phyloP scores from a whole-genome alignment of 768 basidiomycete species.

The Dioszegia hungarica region DNA sequence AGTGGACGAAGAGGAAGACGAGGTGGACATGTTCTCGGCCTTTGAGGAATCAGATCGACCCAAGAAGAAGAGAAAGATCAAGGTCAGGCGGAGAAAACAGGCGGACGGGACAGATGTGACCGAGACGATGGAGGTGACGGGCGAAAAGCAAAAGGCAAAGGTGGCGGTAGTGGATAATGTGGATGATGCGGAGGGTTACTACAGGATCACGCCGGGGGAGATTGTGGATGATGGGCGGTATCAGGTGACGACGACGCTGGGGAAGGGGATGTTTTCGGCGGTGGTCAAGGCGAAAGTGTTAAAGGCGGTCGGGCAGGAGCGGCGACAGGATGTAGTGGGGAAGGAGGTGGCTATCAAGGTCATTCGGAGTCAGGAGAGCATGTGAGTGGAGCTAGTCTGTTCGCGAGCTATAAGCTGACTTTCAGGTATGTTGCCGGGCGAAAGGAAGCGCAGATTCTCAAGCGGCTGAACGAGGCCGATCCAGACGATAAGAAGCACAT shows the following conservation, averaged over 20 bases:
- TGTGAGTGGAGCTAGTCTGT: constrained; percentile 58
- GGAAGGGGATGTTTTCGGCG: constrained; percentile 98
- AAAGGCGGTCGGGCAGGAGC: constrained; percentile 54
- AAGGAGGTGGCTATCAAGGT: constrained; percentile 97
- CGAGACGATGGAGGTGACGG: constrained; percentile 43
- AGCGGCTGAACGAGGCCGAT: constrained; percentile 80
- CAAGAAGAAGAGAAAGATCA: constrained; percentile 51
- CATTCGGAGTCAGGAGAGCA: constrained; percentile 88
- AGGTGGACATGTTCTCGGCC: constrained; percentile 90
- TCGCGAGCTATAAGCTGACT: neutral
- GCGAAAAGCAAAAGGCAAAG: constrained; percentile 46
- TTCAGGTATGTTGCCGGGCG: constrained; percentile 86
- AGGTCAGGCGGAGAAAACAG: constrained; percentile 23
- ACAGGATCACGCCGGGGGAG: constrained; percentile 88
- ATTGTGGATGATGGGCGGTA: constrained; percentile 86
- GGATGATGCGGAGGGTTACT: constrained; percentile 93
- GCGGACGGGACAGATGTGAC: constrained; percentile 52
- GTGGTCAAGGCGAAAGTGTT: constrained; percentile 86
- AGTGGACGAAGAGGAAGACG: constrained; percentile 44
- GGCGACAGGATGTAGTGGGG: constrained; percentile 53
- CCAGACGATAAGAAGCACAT: constrained; percentile 96
- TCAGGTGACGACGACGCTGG: constrained; percentile 89
- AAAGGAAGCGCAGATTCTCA: constrained; percentile 85
- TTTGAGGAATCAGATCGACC: constrained; percentile 55
- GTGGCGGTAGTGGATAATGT: constrained; percentile 67